These are phyloP conservation scores for Polygonum aviculare DNA, from an alignment of 148 eudicot species.

Conservation along the genomic window DNA sequence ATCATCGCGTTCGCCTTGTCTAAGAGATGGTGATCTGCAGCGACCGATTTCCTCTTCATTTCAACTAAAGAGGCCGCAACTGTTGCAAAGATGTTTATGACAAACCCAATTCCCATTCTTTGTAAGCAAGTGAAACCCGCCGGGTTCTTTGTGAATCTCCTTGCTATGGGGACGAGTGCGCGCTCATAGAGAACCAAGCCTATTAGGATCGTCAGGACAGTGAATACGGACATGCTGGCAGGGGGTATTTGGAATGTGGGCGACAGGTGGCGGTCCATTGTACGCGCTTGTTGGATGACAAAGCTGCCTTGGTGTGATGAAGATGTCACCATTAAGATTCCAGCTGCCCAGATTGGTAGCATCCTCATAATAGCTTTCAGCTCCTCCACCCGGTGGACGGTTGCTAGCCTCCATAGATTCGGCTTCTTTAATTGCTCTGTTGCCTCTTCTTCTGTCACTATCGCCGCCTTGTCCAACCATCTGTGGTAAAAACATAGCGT, in stretches of 20 bases:
- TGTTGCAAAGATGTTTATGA: constrained; percentile 34
- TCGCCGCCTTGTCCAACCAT: constrained; percentile 62
- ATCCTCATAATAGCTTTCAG: constrained; percentile 45
- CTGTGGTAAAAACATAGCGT: constrained; percentile 15
- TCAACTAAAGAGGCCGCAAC: constrained; percentile 35
- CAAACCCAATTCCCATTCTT: constrained; percentile 50
- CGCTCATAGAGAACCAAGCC: constrained; percentile 45
- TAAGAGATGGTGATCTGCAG: constrained; percentile 25
- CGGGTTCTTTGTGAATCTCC: constrained; percentile 37
- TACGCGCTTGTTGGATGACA: constrained; percentile 43
- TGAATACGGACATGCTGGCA: constrained; percentile 39
- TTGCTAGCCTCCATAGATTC: constrained; percentile 52
- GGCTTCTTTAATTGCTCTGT: constrained; percentile 22
- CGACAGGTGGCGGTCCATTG: constrained; percentile 47
- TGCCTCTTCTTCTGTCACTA: constrained; percentile 30
- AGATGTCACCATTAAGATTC: constrained; percentile 38
- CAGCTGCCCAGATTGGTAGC: constrained; percentile 53
- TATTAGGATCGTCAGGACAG: constrained; percentile 23
- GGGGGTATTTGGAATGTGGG: constrained; percentile 53
- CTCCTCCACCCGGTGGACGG: constrained; percentile 65
- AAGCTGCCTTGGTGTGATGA: constrained; percentile 43
- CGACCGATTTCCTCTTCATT: constrained; percentile 37
- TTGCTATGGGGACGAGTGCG: constrained; percentile 38
- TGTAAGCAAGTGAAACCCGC: constrained; percentile 44
- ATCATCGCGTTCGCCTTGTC: constrained; percentile 29